Conservation (phyloP, 805 yeast species). For the Ogataea zsoltii region DNA sequence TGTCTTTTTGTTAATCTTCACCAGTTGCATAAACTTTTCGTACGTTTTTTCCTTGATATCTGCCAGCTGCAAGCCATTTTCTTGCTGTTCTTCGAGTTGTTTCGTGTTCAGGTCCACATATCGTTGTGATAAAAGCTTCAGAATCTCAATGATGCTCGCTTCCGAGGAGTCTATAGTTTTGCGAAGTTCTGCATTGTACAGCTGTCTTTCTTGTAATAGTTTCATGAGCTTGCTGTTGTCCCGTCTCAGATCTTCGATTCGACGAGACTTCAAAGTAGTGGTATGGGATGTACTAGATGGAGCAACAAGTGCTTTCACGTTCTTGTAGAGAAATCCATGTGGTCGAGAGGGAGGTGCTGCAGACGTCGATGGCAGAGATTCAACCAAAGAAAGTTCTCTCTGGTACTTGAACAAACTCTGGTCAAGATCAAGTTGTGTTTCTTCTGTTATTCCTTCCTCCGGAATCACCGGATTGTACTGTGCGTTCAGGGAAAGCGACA, state of each 20-base stretch:
- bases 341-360: not conserved
- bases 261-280: slow-evolving; percentile 3
- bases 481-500: slow-evolving; percentile 14
- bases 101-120: slow-evolving; percentile 12
- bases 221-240: slow-evolving; percentile 18
- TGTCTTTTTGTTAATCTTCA: slow-evolving; percentile 20
- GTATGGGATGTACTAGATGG: not conserved
- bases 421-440: slow-evolving; percentile 3
- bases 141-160: slow-evolving; percentile 14
- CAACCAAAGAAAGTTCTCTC: not conserved
- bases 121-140: slow-evolving; percentile 13
- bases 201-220: slow-evolving; percentile 16
- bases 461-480: slow-evolving; percentile 7
- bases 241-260: slow-evolving; percentile 7
- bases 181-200: slow-evolving; percentile 22
- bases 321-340: slow-evolving; percentile 2
- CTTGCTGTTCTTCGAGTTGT: slow-evolving; percentile 17
- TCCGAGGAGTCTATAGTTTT: slow-evolving; percentile 23
- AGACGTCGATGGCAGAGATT: not conserved
- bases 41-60: slow-evolving; percentile 18
- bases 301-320: slow-evolving; percentile 7
- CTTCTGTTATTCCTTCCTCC: not conserved
- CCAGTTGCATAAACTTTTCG: slow-evolving; percentile 18
- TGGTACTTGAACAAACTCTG: slow-evolving; percentile 15
- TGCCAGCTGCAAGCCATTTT: slow-evolving; percentile 13